phyloP scores from a whole-genome alignment of 176 grass and related monocot species.

The Ampelocalamus luodianensis region DNA sequence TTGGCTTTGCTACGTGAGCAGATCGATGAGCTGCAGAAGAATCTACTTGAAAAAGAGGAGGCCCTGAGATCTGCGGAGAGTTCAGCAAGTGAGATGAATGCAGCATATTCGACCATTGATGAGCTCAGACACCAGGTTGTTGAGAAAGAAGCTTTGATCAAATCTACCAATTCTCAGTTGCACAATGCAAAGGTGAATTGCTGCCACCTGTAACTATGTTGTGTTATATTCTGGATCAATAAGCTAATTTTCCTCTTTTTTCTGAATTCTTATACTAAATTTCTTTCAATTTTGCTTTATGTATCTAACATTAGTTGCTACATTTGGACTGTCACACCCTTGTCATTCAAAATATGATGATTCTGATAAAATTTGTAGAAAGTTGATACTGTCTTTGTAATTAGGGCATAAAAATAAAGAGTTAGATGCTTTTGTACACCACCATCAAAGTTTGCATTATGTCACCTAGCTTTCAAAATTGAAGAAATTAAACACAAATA shows the following conservation, averaged over 20 bases:
- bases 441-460: neutral
- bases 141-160: slow-evolving; percentile 80
- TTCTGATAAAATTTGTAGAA: neutral
- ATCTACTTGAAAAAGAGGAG: slow-evolving; percentile 78
- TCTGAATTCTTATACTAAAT: neutral
- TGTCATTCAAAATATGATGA: neutral
- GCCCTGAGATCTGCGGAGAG: slow-evolving; percentile 64
- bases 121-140: slow-evolving; percentile 57
- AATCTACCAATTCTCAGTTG: slow-evolving; percentile 70
- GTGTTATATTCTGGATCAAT: neutral
- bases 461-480: slow-evolving; percentile 5
- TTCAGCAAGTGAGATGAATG: slow-evolving; percentile 71
- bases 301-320: neutral
- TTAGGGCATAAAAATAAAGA: neutral
- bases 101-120: slow-evolving; percentile 54
- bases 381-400: neutral
- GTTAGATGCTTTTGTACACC: neutral
- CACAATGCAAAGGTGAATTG: slow-evolving; percentile 69
- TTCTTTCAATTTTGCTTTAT: neutral
- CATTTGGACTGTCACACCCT: neutral
- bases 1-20: slow-evolving; percentile 59
- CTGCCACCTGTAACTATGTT: neutral
- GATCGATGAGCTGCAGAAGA: slow-evolving; percentile 77
- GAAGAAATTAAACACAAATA: neutral
- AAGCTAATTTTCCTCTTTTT: neutral